Base-by-base conservation (phyloP, 1,139 yeast species). In the Scheffersomyces cryptocercus region DNA sequence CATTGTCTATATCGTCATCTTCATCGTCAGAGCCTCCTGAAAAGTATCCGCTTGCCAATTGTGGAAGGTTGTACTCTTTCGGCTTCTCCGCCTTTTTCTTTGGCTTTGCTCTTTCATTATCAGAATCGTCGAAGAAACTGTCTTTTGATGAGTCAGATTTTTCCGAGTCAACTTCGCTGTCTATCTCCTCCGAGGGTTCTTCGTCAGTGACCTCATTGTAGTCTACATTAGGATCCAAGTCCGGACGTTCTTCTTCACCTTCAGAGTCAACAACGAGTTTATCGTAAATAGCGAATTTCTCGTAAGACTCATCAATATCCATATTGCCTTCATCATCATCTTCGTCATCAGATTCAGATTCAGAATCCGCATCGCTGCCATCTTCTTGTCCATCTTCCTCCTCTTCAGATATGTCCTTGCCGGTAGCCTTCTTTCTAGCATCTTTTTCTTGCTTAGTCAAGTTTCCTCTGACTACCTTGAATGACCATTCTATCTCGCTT, bases 1-100 rank as follows among this genome's bases (percentile, higher is more conserved):
- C 91, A 41, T 75, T 74, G 43, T 82, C 86, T 2, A 72, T 66
- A 40, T 81, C 80, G 32, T 56, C 64, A 30, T 61, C 68, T 49
- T 81, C 88, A 32, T 77, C 86, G 37, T 84, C 90, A 1, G 83
- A 75, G 3, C 85, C 83, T 33, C 96, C 96, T 1, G 96, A 88
- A 47, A 76, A 79, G 61, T 88, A 91, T 4, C 97, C 97, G 3
- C 79, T 71, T 35, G 85, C 82, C 37, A 91, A 70, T 40, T 79
- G 81, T 0, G 97, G 97, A 15, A 90, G 74, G 11, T 71, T 67
- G 35, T 64, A 58, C 29, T 62, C 54, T 52, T 46, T 57, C 20
- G 20, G 6, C 56, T 41, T 57, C 49, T 29, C 42, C 36, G 39
- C 51, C 49, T 36, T 50, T 35, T 39, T 36, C 20, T 43, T 47